Base-by-base conservation (phyloP, 352 stramenopile genomes). In the Aphanomyces astaci region DNA sequence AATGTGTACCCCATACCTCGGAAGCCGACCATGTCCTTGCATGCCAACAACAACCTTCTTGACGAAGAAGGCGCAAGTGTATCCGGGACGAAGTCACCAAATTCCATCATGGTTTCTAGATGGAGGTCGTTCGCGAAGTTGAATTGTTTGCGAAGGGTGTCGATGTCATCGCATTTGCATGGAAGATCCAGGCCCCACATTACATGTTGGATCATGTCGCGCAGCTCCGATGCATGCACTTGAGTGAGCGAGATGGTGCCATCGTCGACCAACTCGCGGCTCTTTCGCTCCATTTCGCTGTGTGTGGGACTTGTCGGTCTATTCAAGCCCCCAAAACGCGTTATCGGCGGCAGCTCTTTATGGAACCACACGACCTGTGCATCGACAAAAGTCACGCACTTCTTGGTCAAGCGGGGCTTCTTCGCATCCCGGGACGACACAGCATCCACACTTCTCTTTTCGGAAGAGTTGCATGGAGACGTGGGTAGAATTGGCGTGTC, bases 1-100 rank as follows among this genome's bases (percentile, higher is more conserved):
- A 68, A 68, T 9, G 49, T 52, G 51, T 68, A 68, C 15, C 62
- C 62, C 22, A 51, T 68, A 45, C 62, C 62, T 43, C n/a, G 10
- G 36, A 59, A 52, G 1, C 62, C 62, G 11, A 28, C 5, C 22
- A 65, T 46, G 30, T 68, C 51, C 33, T 68, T 68, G 13, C 62
- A 24, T n/a, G 49, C 39, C n/a, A 68, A 40, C 27, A 24, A 59
- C n/a, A n/a, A n/a, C n/a, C n/a, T n/a, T n/a, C n/a, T n/a, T n/a
- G n/a, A n/a, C n/a, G n/a, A n/a, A n/a, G n/a, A n/a, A n/a, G n/a
- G n/a, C n/a, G n/a, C n/a, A n/a, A n/a, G n/a, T n/a, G n/a, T n/a
- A n/a, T n/a, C n/a, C n/a, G 36, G 36, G n/a, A n/a, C 43, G 24
- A 48, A 31, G 13, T 68, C 30, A 1, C 62, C 62, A 46, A 68